A percentile compares a stretch with the other conserved stretches of the same genome.
phyloP scores from a whole-genome alignment of 768 basidiomycete species.

The Psilocybe cubensis region DNA sequence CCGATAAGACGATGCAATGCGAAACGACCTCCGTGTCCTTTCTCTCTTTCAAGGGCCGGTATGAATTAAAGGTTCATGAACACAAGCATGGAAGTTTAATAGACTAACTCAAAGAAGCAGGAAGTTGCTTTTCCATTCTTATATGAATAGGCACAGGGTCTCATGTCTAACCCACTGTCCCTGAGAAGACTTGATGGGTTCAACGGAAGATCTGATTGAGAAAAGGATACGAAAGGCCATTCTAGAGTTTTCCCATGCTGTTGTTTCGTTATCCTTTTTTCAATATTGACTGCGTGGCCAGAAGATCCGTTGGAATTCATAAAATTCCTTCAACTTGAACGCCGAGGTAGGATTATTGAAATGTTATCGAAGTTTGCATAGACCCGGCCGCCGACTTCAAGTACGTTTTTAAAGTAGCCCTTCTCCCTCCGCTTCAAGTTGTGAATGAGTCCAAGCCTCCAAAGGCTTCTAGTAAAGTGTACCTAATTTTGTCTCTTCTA shows the following conservation, averaged over 20 bases:
- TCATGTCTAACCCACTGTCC: no score
- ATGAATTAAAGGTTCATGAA: no score
- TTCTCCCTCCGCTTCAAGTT: conserved; percentile 1
- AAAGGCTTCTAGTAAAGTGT: neutral
- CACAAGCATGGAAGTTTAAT: neutral
- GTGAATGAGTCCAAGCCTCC: neutral
- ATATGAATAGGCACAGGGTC: no score
- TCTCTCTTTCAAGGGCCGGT: no score
- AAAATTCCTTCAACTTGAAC: neutral
- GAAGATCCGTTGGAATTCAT: neutral
- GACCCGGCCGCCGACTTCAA: neutral
- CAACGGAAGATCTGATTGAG: no score
- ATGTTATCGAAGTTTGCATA: neutral
- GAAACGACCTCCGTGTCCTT: neutral
- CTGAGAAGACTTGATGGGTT: no score
- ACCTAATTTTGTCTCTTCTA: neutral
- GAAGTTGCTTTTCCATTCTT: no score
- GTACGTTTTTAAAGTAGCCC: neutral
- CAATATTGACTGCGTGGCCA: no score
- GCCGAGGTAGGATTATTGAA: neutral
- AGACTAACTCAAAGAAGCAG: neutral
- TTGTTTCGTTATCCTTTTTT: no score
- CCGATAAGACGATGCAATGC: no score
- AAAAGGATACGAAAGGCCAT: no score
- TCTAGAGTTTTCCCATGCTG: neutral